A percentile compares a stretch with the other conserved stretches of the same genome.
Evolutionary conservation across 768 basidiomycete genomes (phyloP).

Genomic region (Lactarius indigo): DNA sequence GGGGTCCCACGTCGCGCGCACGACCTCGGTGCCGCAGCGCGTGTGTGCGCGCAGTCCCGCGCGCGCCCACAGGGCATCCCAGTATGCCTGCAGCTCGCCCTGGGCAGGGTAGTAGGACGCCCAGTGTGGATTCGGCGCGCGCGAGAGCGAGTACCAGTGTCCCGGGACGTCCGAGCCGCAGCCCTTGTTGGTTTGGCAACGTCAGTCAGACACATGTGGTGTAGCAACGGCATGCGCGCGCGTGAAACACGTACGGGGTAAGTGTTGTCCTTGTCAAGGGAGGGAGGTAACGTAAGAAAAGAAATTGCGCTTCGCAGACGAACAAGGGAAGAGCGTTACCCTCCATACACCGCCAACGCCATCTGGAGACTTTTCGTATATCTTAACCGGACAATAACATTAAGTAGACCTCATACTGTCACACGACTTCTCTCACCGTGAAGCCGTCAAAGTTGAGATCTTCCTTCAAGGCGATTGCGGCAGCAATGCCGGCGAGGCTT

Average conservation of each 20-base stretch:
- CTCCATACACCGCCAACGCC: conserved; percentile 33
- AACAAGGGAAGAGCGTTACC: conserved; percentile 14
- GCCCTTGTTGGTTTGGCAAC: conserved; percentile 25
- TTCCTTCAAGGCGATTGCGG: conserved; percentile 33
- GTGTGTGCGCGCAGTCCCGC: conserved; percentile 28
- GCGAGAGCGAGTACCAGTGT: conserved; percentile 32
- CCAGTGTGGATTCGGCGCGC: conserved; percentile 32
- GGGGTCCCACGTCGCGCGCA: conserved; percentile 32
- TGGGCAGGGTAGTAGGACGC: conserved; percentile 27
- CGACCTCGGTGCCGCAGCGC: conserved; percentile 31
- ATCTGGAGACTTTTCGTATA: conserved; percentile 32
- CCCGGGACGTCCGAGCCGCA: conserved; percentile 30
- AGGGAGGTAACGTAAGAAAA: not conserved
- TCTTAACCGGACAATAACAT: conserved; percentile 27
- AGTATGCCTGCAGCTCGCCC: conserved; percentile 32
- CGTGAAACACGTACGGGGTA: conserved; percentile 29
- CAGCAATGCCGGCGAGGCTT: conserved; percentile 32
- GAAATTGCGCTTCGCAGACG: not conserved
- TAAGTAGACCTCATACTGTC: not conserved
- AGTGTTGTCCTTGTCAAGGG: conserved; percentile 26
- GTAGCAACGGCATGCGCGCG: not conserved
- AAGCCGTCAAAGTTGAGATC: conserved; percentile 33
- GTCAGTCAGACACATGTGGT: too few species aligned
- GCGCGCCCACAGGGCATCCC: conserved; percentile 24
- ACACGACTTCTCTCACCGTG: conserved; percentile 30